Conservation (phyloP, 192 early-diverging fungal species). For the Podila epigama region DNA sequence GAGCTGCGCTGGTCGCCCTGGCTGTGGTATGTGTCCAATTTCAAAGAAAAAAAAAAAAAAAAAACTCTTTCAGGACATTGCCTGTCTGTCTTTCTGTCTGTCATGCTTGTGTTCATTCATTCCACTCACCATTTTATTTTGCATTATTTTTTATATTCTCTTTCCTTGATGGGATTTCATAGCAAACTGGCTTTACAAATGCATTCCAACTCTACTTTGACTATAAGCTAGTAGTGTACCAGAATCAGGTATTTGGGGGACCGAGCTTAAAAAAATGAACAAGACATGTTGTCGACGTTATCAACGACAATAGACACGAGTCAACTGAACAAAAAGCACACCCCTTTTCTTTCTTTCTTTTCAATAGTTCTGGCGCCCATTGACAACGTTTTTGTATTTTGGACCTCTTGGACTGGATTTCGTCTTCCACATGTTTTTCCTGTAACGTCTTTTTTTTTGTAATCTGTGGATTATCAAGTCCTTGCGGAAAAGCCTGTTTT, state of each 20-base stretch:
- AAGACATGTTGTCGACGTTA: neutral
- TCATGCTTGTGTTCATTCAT: neutral
- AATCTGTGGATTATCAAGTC: neutral
- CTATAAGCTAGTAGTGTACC: conserved; percentile 70
- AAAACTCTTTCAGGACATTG: too few relatives aligned
- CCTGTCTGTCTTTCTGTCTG: neutral
- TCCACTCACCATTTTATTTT: neutral
- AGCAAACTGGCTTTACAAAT: conserved; percentile 87
- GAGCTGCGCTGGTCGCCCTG: conserved; percentile 75
- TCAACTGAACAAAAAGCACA: too few relatives aligned
- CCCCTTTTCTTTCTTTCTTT: neutral
- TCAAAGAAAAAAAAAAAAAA: too few relatives aligned
- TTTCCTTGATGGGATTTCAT: too few relatives aligned
- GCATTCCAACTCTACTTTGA: conserved; percentile 86
- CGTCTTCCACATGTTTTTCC: conserved; percentile 92
- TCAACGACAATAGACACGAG: too few relatives aligned
- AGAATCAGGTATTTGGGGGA: conserved; percentile 82
- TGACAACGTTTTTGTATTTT: conserved; percentile 95
- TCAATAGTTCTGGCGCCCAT: conserved; percentile 86
- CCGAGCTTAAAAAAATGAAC: conserved; percentile 2
- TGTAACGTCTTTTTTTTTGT: conserved; percentile 51
- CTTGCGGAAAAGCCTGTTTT: neutral
- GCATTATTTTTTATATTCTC: conserved; percentile 11
- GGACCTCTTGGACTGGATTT: conserved; percentile 91
- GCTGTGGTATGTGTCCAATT: conserved; percentile 75